A percentile compares a stretch with the other conserved stretches of the same genome.
phyloP scores from a whole-genome alignment of 2,329 filamentous ascomycete genomes.

The Gaeumannomyces tritici region DNA sequence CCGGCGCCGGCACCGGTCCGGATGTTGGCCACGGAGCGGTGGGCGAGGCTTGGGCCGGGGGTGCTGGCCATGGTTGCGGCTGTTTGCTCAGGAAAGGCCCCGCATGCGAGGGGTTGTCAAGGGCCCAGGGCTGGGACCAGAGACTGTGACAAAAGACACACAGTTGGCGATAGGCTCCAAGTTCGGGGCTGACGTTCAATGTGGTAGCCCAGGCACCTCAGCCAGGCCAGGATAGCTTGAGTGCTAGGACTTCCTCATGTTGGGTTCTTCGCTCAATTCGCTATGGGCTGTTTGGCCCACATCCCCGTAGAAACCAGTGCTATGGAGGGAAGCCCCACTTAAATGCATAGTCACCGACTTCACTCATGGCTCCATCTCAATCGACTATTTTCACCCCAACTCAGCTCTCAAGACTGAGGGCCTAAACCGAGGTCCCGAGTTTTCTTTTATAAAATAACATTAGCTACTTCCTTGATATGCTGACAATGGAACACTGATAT shows the following conservation, averaged over 20 bases:
- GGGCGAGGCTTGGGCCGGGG: constrained; percentile 36
- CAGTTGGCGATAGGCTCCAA: too few relatives aligned
- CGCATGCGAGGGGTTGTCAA: too few relatives aligned
- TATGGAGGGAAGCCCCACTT: background rate
- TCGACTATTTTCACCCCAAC: background rate
- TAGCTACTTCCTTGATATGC: background rate
- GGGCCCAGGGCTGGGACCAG: background rate
- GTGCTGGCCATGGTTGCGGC: constrained; percentile 33
- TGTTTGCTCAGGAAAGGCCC: background rate
- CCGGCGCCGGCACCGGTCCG: constrained; percentile 26
- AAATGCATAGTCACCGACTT: too few relatives aligned
- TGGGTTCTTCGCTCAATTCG: too few relatives aligned
- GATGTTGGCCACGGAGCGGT: constrained; percentile 50
- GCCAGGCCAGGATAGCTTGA: background rate
- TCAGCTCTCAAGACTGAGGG: too few relatives aligned
- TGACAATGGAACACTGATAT: background rate
- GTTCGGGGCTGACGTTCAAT: too few relatives aligned
- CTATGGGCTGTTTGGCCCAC: too few relatives aligned
- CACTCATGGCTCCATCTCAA: too few relatives aligned
- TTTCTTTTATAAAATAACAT: too few relatives aligned
- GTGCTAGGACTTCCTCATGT: background rate
- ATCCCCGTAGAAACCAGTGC: background rate
- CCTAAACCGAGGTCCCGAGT: too few relatives aligned
- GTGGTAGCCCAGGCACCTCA: background rate
- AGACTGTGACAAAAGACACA: background rate